Percentiles rank a stretch among this genome's conserved stretches.
Conservation (phyloP, 768 basidiomycete genomes). For the Phylloporus scabripes region DNA sequence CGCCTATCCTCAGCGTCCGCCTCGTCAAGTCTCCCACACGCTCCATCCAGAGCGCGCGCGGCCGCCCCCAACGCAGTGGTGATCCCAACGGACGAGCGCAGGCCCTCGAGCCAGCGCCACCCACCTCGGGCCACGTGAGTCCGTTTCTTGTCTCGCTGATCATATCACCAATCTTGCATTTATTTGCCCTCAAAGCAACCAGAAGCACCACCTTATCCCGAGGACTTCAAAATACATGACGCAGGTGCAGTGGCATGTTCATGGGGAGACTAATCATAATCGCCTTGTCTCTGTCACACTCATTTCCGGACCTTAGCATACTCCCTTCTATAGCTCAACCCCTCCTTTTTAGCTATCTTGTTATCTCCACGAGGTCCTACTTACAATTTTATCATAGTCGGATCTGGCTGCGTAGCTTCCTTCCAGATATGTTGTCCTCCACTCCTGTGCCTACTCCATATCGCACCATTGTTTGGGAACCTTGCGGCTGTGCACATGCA, state of each 20-base stretch:
- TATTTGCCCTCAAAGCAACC: neutral
- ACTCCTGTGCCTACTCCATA: slow-evolving; percentile 17
- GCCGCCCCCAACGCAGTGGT: slow-evolving; percentile 13
- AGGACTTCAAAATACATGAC: slow-evolving; percentile 27
- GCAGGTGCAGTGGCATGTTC: slow-evolving; percentile 33
- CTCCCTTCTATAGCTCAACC: slow-evolving; percentile 16
- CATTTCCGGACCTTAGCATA: slow-evolving; percentile 28
- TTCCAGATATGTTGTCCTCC: slow-evolving; percentile 27
- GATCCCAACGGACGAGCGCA: slow-evolving; percentile 8
- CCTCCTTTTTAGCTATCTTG: slow-evolving; percentile 22
- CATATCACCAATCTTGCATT: slow-evolving; percentile 8
- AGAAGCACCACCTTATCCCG: slow-evolving; percentile 16
- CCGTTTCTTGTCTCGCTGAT: neutral
- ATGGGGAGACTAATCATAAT: slow-evolving; percentile 27
- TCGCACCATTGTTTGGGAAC: slow-evolving; percentile 11
- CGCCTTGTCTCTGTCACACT: slow-evolving; percentile 21
- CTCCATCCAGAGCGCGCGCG: slow-evolving; percentile 14
- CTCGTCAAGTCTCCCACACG: slow-evolving; percentile 15
- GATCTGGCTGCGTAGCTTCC: slow-evolving; percentile 27
- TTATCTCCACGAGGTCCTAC: slow-evolving; percentile 32
- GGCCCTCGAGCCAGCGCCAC: neutral
- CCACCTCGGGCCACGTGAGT: slow-evolving; percentile 12
- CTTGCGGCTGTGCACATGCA: slow-evolving; percentile 12
- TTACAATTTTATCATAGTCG: slow-evolving; percentile 21
- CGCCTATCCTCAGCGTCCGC: slow-evolving; percentile 21